Conservation (phyloP, 495 filamentous ascomycete species). For the Penicillium angulare region DNA sequence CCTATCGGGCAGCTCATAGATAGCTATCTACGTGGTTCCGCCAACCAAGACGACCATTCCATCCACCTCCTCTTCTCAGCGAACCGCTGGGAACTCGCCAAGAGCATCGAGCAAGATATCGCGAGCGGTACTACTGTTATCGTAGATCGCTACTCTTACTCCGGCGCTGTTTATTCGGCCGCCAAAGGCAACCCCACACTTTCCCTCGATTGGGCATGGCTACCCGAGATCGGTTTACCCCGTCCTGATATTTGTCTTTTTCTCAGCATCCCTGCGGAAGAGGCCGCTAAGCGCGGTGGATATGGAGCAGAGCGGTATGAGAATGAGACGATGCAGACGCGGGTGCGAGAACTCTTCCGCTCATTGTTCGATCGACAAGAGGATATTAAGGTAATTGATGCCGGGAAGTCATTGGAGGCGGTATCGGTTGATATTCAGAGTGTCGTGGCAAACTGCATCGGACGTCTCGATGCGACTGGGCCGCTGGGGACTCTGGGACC, state of each 20-base stretch:
- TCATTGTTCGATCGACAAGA: constrained; percentile 40
- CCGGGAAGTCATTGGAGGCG: constrained; percentile 50
- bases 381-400: constrained; percentile 49
- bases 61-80: constrained; percentile 96
- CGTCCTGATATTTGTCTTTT: constrained; percentile 87
- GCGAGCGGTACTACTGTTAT: constrained; percentile 69
- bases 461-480: constrained; percentile 33
- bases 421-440: constrained; percentile 59
- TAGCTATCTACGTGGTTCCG: constrained; percentile 71
- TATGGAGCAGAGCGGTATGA: constrained; percentile 91
- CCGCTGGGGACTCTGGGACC: constrained; percentile 41
- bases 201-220: constrained; percentile 71
- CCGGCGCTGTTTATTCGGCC: constrained; percentile 91
- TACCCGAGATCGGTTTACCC: constrained; percentile 84
- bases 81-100: constrained; percentile 88
- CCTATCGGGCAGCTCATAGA: constrained; percentile 90
- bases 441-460: constrained; percentile 50
- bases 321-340: constrained; percentile 74
- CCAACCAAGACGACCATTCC: constrained; percentile 81
- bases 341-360: constrained; percentile 72
- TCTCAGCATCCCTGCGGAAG: constrained; percentile 70
- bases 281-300: constrained; percentile 72
- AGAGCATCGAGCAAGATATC: constrained; percentile 61
- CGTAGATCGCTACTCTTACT: constrained; percentile 92
- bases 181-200: constrained; percentile 76